These are phyloP conservation scores for Coriaria nepalensis DNA, from an alignment of 306 rosid species.

Conservation along the genomic window DNA sequence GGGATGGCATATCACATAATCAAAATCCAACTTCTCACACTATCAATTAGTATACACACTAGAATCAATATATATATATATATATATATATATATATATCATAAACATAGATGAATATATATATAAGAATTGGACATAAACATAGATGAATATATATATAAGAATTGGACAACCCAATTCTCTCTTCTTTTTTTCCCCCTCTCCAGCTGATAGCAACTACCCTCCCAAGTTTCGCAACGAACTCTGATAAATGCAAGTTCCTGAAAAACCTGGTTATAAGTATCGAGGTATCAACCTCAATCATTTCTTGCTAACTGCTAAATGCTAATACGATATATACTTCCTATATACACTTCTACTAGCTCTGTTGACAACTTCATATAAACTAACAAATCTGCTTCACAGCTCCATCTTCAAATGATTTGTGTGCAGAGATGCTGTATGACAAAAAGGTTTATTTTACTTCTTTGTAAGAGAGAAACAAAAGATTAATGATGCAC, in stretches of 20 bases:
- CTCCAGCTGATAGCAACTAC: slow-evolving; percentile 34
- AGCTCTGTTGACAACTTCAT: slow-evolving; percentile 12
- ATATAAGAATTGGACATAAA: slow-evolving; percentile 31
- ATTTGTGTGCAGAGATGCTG: slow-evolving; percentile 71
- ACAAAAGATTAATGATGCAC: neutral
- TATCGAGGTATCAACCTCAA: slow-evolving; percentile 22
- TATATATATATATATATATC: slow-evolving; percentile 20
- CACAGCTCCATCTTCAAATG: slow-evolving; percentile 88
- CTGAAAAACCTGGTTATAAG: slow-evolving; percentile 34
- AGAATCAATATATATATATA: neutral
- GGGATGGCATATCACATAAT: too few relatives aligned
- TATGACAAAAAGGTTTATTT: slow-evolving; percentile 14
- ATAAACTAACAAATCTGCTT: slow-evolving; percentile 28
- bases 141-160: slow-evolving; percentile 30
- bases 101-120: too few relatives aligned
- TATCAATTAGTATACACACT: neutral
- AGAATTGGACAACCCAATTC: too few relatives aligned
- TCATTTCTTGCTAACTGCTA: slow-evolving; percentile 35
- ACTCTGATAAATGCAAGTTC: slow-evolving; percentile 36
- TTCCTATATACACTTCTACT: slow-evolving; percentile 53
- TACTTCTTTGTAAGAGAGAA: neutral
- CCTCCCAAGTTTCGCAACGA: slow-evolving; percentile 35
- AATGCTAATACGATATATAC: slow-evolving; percentile 38
- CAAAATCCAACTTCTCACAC: too few relatives aligned
- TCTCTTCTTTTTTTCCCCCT: slow-evolving; percentile 13